phyloP scores from a whole-genome alignment of 2,329 filamentous ascomycete genomes.

The Trichoderma citrinoviride region DNA sequence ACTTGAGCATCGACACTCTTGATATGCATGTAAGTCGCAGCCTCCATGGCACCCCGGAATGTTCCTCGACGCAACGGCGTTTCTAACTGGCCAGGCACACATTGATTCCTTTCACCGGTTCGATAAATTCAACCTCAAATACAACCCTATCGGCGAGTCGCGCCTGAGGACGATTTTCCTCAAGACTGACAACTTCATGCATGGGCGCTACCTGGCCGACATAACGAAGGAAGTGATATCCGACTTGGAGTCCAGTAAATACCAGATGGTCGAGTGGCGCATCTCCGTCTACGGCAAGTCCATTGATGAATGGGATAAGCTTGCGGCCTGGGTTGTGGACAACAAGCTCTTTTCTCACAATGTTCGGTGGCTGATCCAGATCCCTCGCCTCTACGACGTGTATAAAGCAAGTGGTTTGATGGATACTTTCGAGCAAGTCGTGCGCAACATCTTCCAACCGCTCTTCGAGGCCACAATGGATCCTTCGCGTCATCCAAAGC shows the following conservation, averaged over 20 bases:
- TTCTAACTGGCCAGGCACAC: slow-evolving; percentile 61
- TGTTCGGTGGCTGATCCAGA: slow-evolving; percentile 93
- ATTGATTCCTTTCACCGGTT: slow-evolving; percentile 98
- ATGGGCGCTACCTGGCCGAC: slow-evolving; percentile 91
- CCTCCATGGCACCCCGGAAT: slow-evolving; percentile 34
- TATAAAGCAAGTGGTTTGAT: slow-evolving; percentile 88
- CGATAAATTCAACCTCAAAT: slow-evolving; percentile 99
- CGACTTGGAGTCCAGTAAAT: slow-evolving; percentile 97
- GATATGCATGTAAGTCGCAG: slow-evolving; percentile 91
- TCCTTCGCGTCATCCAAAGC: slow-evolving; percentile 81
- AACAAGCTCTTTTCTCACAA: slow-evolving; percentile 98
- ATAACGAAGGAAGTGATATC: slow-evolving; percentile 98
- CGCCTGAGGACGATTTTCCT: slow-evolving; percentile 95
- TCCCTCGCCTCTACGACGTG: slow-evolving; percentile 91
- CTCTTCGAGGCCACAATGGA: slow-evolving; percentile 92
- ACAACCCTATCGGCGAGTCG: slow-evolving; percentile 95
- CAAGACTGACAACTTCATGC: slow-evolving; percentile 97
- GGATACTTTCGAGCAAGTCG: slow-evolving; percentile 84
- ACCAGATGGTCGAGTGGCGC: slow-evolving; percentile 99
- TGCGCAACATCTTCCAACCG: slow-evolving; percentile 88
- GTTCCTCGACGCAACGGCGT: slow-evolving; percentile 71
- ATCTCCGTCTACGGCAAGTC: slow-evolving; percentile 95
- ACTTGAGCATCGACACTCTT: slow-evolving; percentile 94
- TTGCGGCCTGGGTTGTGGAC: slow-evolving; percentile 98
- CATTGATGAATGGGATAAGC: slow-evolving; percentile 94